phyloP scores from a whole-genome alignment of 371 early-diverging fungal species.

The Umbelopsis sp. region DNA sequence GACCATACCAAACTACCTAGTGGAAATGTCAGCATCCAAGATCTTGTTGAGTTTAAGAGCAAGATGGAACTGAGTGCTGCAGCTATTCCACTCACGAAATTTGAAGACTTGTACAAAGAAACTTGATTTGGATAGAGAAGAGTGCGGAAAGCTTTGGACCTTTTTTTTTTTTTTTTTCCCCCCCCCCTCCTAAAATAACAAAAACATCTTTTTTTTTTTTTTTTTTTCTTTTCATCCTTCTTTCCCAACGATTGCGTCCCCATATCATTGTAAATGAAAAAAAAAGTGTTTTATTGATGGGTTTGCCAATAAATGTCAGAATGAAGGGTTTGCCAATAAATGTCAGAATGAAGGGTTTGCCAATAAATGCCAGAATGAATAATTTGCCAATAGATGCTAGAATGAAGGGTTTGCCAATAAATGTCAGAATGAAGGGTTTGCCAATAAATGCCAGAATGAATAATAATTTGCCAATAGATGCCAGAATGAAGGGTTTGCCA shows the following conservation, averaged over 20 bases:
- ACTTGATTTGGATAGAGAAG: neutral
- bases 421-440: neutral
- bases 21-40: slow-evolving; percentile 45
- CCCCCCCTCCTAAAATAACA: too few relatives aligned
- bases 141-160: neutral
- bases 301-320: too few relatives aligned
- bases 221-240: too few relatives aligned
- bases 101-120: slow-evolving; percentile 10
- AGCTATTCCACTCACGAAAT: slow-evolving; percentile 50
- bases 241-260: neutral
- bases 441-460: too few relatives aligned
- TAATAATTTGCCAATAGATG: too few relatives aligned
- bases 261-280: neutral
- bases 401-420: neutral
- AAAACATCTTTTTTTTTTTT: too few relatives aligned
- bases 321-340: neutral
- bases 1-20: slow-evolving; percentile 42
- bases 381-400: too few relatives aligned
- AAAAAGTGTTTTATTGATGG: neutral
- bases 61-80: slow-evolving; percentile 61
- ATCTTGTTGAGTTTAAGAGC: slow-evolving; percentile 60
- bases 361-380: neutral
- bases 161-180: too few relatives aligned
- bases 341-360: too few relatives aligned
- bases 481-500: neutral